A percentile compares a stretch with the other conserved stretches of the same genome.
Conservation (phyloP, 148 eudicot species). For the Rheum nobile region DNA sequence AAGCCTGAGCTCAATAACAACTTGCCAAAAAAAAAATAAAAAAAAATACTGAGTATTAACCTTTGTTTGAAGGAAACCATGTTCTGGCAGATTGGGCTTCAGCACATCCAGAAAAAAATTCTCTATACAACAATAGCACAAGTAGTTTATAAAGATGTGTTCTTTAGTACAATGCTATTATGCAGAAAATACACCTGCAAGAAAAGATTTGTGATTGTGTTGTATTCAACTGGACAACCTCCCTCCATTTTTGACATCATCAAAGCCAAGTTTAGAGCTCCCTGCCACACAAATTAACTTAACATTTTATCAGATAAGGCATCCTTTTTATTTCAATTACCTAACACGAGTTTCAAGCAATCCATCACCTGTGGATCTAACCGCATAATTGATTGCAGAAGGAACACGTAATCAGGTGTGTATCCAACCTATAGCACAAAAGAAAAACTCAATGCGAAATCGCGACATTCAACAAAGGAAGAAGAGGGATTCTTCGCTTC, state of each 20-base stretch:
- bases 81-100: slow-evolving; percentile 91
- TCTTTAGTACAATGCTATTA: no score
- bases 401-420: slow-evolving; percentile 84
- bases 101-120: slow-evolving; percentile 60
- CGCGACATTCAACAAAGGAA: not conserved
- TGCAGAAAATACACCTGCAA: slow-evolving; percentile 48
- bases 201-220: slow-evolving; percentile 87
- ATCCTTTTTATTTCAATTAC: not conserved
- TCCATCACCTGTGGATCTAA: slow-evolving; percentile 72
- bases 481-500: not conserved
- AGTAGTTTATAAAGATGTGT: no score
- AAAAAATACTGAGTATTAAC: slow-evolving; percentile 17
- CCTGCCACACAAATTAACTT: slow-evolving; percentile 35
- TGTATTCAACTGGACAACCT: slow-evolving; percentile 14
- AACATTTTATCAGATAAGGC: not conserved
- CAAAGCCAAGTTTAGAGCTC: slow-evolving; percentile 90
- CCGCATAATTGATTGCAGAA: slow-evolving; percentile 82
- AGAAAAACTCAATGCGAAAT: not conserved
- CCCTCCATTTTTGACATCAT: slow-evolving; percentile 9
- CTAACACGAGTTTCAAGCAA: not conserved
- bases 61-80: slow-evolving; percentile 81
- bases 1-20: no score
- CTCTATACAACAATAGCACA: no score
- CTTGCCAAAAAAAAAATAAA: no score
- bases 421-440: slow-evolving; percentile 57